Percentiles rank a stretch among this genome's conserved stretches.
Evolutionary conservation across 805 yeast species (phyloP).

Genomic region (Suhomyces canberraensis): DNA sequence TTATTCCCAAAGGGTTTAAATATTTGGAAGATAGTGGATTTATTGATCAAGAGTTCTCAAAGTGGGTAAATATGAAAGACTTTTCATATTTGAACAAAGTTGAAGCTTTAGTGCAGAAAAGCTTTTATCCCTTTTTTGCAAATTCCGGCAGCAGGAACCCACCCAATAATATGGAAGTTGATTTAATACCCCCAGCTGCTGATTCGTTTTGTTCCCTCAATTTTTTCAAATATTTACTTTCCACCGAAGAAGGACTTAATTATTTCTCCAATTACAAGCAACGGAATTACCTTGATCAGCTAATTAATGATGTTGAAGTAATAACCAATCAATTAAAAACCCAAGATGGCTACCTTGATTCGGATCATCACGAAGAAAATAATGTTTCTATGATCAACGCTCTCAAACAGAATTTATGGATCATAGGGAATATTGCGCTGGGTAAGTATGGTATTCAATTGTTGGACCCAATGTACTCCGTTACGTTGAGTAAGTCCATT

Average conservation of each 20-base stretch:
- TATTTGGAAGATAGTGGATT: slow-evolving; percentile 56
- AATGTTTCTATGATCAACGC: slow-evolving; percentile 18
- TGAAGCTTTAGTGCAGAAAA: slow-evolving; percentile 35
- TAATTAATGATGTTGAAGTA: slow-evolving; percentile 19
- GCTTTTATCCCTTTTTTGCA: slow-evolving; percentile 2
- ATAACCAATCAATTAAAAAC: slow-evolving; percentile 13
- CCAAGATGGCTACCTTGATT: slow-evolving; percentile 16
- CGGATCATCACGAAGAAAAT: slow-evolving; percentile 15
- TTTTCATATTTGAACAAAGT: slow-evolving; percentile 34
- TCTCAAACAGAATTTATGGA: slow-evolving; percentile 80
- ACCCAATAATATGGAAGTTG: neutral
- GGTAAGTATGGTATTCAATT: slow-evolving; percentile 62
- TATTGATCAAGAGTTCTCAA: slow-evolving; percentile 60
- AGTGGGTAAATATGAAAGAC: slow-evolving; percentile 56
- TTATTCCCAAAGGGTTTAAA: slow-evolving; percentile 66
- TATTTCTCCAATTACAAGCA: slow-evolving; percentile 43
- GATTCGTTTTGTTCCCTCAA: slow-evolving; percentile 32
- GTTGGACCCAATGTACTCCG: slow-evolving; percentile 29
- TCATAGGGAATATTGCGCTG: slow-evolving; percentile 79
- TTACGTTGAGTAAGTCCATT: slow-evolving; percentile 17
- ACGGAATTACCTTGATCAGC: slow-evolving; percentile 43
- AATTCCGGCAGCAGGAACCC: neutral
- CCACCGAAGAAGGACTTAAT: slow-evolving; percentile 75
- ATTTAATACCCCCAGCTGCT: neutral
- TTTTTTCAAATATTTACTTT: slow-evolving; percentile 76